Conservation (phyloP, 345 rosid genomes). For the Excoecaria cochinchinensis region DNA sequence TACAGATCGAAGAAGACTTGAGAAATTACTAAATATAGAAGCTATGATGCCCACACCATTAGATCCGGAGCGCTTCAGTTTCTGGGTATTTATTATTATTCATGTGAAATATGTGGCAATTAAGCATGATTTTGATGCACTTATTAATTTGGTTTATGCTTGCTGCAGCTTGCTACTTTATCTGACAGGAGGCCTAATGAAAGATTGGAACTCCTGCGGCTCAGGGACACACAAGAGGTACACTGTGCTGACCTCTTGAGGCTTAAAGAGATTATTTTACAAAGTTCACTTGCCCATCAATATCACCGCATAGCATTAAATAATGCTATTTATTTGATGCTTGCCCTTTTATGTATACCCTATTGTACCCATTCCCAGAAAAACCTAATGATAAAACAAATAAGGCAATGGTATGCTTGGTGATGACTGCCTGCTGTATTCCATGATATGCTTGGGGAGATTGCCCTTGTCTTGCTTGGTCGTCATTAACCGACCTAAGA, state of each 20-base stretch:
- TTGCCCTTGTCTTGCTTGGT: neutral
- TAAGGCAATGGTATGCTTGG: neutral
- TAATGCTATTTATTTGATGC: neutral
- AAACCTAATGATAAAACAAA: neutral
- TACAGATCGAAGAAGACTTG: slow-evolving; percentile 68
- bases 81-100: slow-evolving; percentile 63
- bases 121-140: neutral
- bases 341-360: neutral
- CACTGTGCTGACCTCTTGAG: neutral
- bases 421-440: neutral
- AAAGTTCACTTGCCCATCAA: neutral
- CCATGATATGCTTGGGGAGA: too few species aligned
- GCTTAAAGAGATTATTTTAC: neutral
- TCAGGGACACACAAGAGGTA: slow-evolving; percentile 91
- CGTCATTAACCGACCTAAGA: neutral
- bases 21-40: slow-evolving; percentile 60
- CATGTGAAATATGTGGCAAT: neutral
- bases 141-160: slow-evolving; percentile 15
- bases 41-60: slow-evolving; percentile 72
- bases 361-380: neutral
- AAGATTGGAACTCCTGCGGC: slow-evolving; percentile 75
- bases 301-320: neutral
- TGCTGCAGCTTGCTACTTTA: slow-evolving; percentile 73
- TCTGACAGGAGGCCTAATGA: slow-evolving; percentile 75
- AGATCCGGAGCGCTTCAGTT: slow-evolving; percentile 91